phyloP scores from a whole-genome alignment of 1,284 basidiomycete genomes.

The Inonotus obliquus region DNA sequence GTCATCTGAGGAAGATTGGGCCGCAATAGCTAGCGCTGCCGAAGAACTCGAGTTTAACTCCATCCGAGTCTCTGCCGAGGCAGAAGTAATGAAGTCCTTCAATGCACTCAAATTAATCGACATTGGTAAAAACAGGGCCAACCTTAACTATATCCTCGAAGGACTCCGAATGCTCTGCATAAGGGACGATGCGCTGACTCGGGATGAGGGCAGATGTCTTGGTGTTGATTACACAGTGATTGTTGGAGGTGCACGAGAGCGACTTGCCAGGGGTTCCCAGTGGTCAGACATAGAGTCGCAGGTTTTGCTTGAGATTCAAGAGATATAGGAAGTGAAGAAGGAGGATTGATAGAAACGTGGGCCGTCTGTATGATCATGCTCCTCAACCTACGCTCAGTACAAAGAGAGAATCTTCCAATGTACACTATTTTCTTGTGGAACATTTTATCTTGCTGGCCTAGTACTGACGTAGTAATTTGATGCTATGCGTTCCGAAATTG shows the following conservation, averaged over 20 bases:
- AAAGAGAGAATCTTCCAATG: too few relatives aligned
- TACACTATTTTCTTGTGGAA: too few relatives aligned
- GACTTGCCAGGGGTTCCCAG: not conserved
- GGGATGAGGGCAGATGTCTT: conserved; percentile 1
- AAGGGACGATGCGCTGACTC: not conserved
- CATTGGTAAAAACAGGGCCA: not conserved
- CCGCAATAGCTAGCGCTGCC: not conserved
- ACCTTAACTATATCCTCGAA: not conserved
- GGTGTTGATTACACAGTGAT: conserved; percentile 6
- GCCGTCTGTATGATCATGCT: too few relatives aligned
- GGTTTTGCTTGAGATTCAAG: not conserved
- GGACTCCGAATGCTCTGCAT: conserved; percentile 1
- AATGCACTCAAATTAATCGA: not conserved
- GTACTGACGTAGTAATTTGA: too few relatives aligned
- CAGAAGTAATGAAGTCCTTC: not conserved
- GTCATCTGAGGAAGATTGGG: not conserved
- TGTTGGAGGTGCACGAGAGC: conserved; percentile 1
- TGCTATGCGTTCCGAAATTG: too few relatives aligned
- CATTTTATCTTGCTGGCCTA: too few relatives aligned
- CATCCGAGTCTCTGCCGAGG: not conserved
- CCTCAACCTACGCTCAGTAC: too few relatives aligned
- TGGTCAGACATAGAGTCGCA: conserved; percentile 1
- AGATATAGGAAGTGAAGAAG: not conserved
- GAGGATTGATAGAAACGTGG: too few relatives aligned
- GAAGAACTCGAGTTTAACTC: not conserved